A percentile compares a stretch with the other conserved stretches of the same genome.
These are phyloP conservation scores for Achlya hypogyna DNA, from an alignment of 352 stramenopile species.

Conservation along the genomic window DNA sequence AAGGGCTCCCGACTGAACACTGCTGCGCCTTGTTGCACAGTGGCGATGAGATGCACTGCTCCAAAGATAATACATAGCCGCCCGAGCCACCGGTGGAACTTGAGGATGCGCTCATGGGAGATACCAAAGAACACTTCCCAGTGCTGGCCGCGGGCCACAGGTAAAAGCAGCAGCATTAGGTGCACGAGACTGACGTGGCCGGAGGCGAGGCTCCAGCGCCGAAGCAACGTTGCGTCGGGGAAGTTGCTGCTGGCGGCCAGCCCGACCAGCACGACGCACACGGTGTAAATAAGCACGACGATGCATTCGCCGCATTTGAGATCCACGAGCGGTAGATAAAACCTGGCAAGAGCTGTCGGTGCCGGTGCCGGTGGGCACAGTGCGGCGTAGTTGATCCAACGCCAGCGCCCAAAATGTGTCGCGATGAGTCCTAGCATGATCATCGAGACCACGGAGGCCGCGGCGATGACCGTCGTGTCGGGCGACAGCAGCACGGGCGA, in stretches of 20 bases:
- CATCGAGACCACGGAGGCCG: neutral
- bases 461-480: slow-evolving; percentile 10
- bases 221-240: slow-evolving; percentile 28
- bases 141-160: slow-evolving; percentile 39
- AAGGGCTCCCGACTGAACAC: slow-evolving; percentile 33
- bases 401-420: neutral
- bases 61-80: slow-evolving; percentile 43
- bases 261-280: slow-evolving; percentile 30
- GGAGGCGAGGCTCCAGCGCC: slow-evolving; percentile 22
- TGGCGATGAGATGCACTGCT: slow-evolving; percentile 49
- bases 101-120: slow-evolving; percentile 74
- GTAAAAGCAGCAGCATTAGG: slow-evolving; percentile 74
- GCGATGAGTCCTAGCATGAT: neutral
- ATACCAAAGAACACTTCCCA: slow-evolving; percentile 63
- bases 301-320: slow-evolving; percentile 50
- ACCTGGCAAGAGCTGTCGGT: slow-evolving; percentile 26
- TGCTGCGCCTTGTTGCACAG: slow-evolving; percentile 29
- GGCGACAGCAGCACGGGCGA: neutral
- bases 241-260: slow-evolving; percentile 29
- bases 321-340: slow-evolving; percentile 48
- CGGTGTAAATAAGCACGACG: slow-evolving; percentile 56
- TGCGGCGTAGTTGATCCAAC: slow-evolving; percentile 20
- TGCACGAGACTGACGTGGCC: slow-evolving; percentile 55
- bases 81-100: slow-evolving; percentile 78
- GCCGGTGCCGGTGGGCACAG: neutral